Evolutionary conservation across 1,284 basidiomycete genomes (phyloP), one percentile per base, ranked within the genome.

Genomic region (Sporisorium graminicola): DNA sequence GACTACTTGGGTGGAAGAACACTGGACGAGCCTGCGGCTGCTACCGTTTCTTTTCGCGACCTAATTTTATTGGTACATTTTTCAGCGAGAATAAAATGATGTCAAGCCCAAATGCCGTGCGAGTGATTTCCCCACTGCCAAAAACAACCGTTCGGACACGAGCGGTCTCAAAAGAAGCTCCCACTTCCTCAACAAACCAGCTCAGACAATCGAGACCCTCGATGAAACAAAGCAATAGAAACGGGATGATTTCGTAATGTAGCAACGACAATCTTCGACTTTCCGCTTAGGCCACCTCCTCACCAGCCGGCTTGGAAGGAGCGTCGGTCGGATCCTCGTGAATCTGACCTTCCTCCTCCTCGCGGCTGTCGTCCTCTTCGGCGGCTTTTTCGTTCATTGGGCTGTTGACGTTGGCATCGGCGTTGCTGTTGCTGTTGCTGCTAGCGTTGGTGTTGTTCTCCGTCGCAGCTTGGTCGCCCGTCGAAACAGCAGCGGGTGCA

Each of bases 321-420:
- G 35, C 59, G 10, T 64, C 58, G 47, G 16, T 42, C 10, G 44
- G 22, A 42, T 58, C 55, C 16, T 61, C 58, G 27, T 59, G 58
- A 46, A 57, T 67, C 58, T 59, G 55, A 37, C 61, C 61, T 42
- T 63, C 65, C 35, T 63, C 65, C 31, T 63, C 58, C 14, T 67
- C 56, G 6, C 57, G 40, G 8, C 47, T 50, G 53, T 63, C 61
- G 22, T 63, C 53, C 4, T 56, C 54, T 2, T 29, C 26, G 4
- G 26, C n/a, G 4, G 43, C 20, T 24, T 20, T 37, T 3, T 37
- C 7, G 6, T 35, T 35, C n/a, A 22, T 20, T 10, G 31, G 2
- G 20, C 20, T 14, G 8, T 55, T 33, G 13, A 26, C 35, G 8
- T 37, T 37, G 35, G 35, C 35, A 13, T 3, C 33, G 31, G n/a